Evolutionary conservation across 2,329 filamentous ascomycete species (phyloP), one percentile per base, ranked within the genome.

Genomic region (Neocucurbitaria cava): DNA sequence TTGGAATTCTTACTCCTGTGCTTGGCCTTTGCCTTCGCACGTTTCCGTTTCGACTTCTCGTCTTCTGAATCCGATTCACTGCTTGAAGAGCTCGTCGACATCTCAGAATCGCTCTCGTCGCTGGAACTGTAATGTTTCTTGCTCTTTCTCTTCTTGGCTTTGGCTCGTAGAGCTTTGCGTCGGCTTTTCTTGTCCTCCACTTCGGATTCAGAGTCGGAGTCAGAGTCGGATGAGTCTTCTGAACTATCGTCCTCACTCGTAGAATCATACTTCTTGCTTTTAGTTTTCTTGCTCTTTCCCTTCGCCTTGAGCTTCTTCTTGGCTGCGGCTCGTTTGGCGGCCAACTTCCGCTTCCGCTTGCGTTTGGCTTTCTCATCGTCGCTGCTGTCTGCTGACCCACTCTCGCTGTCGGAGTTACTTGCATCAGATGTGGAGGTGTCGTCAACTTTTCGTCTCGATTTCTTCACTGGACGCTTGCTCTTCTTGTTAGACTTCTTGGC

Each of bases 341-440:
- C 56, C 23, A 52, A 20, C 46, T 60, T 66, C 24, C 46, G 52
- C 33, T 58, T 66, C 36, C 54, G 65, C 56, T 63, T 69, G 15
- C 58, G 62, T 53, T 62, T 70, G 10, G 31, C 49, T 40, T 64
- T 68, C 41, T 66, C 62, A 20, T 66, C 61, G 7, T 69, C 66
- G 6, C 52, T 59, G 26, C 50, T 63, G 9, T 59, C 45, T 7
- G 64, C 63, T 3, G 58, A 61, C 4, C 68, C 66, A 35, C 56
- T 62, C 5, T 58, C 55, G 30, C 52, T 60, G 11, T 64, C 63
- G 31, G 44, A 57, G 31, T 63, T 60, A 42, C 58, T 68, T 13
- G 44, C 43, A 1, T 71, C 71, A 20, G 73, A 62, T n/a, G 54
- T 50, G 24, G 56, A 64, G 6, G 49, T 62, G 40, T 68, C 62